phyloP scores from a whole-genome alignment of 345 rosid species.

The Ceriops tagal region DNA sequence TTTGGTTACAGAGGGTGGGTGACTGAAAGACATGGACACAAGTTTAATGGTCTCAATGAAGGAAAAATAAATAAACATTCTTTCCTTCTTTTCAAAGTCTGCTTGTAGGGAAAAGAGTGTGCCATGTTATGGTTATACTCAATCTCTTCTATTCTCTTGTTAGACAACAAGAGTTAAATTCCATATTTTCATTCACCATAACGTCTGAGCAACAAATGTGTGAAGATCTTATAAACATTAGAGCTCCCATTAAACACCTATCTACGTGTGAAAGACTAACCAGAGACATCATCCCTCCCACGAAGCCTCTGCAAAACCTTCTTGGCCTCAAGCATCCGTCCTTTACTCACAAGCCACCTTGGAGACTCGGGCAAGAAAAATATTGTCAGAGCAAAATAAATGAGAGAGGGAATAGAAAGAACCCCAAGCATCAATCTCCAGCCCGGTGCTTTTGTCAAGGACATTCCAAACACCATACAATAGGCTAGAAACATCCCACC shows the following conservation, averaged over 20 bases:
- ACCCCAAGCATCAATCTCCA: slow-evolving; percentile 99
- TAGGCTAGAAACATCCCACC: slow-evolving; percentile 90
- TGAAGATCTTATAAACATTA: no score
- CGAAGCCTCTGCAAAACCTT: slow-evolving; percentile 73
- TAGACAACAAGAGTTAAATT: no score
- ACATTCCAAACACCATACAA: slow-evolving; percentile 93
- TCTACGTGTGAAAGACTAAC: slow-evolving; percentile 36
- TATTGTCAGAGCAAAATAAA: slow-evolving; percentile 54
- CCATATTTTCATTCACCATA: no score
- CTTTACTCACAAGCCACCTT: slow-evolving; percentile 97
- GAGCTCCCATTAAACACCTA: no score
- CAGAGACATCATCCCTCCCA: slow-evolving; percentile 81
- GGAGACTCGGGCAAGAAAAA: slow-evolving; percentile 96
- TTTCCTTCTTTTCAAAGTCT: background rate
- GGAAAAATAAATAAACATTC: background rate
- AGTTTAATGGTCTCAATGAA: background rate
- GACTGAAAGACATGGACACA: background rate
- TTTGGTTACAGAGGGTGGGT: background rate
- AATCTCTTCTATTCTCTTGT: no score
- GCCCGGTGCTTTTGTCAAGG: slow-evolving; percentile 58
- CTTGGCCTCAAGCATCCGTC: slow-evolving; percentile 93
- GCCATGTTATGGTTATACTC: no score
- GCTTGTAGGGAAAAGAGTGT: no score
- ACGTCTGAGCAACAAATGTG: no score
- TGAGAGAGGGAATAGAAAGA: slow-evolving; percentile 72